Base-by-base conservation (phyloP, 148 eudicot genomes). In the Camellia granthamiana region DNA sequence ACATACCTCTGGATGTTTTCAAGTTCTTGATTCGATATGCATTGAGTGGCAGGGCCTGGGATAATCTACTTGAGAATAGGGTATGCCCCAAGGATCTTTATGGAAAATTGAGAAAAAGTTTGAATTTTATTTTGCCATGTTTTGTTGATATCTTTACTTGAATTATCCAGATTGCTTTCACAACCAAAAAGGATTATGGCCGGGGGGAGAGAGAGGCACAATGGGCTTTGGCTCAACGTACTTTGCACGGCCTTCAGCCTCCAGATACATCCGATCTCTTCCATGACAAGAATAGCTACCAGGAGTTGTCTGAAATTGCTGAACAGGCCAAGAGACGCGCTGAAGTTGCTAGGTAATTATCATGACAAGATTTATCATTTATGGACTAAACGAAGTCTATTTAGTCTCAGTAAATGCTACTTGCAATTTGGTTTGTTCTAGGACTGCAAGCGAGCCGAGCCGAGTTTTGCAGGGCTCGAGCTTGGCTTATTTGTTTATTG, bases 261-360 rank as follows among this genome's bases (percentile, higher is more conserved):
- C 85, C 90, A 64, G 87, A 86, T 4, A 14, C 83, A 11, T 3
- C 83, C 0, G 90, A 92, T 4, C 13, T 85, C 3, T 84, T 86
- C 42, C 72, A 75, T 21, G 94, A 92, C 59, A 90, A 90, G 77
- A 89, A 67, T 65, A 87, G 76, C 85, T 92, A 90, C 82, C 69
- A 89, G 10, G 97, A 92, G 74, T 65, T 90, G 83, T 84, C 91
- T 64, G 92, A 92, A 75, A 87, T 92, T 7, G 97, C 97, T 44
- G 97, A 90, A 75, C 97, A 90, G 82, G 97, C 97, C 69, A 92
- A 90, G 83, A 85, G 87, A 82, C 97, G 93, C 0, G 95, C 95
- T 80, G 94, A 91, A 85, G 88, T 91, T 49, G 94, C 94, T 14
- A 89, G 94, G 93, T 89, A 84, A 42, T 19, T 80, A 16, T 61